Evolutionary conservation across 2,329 filamentous ascomycete genomes (phyloP).

Genomic region (Neonectria hederae): DNA sequence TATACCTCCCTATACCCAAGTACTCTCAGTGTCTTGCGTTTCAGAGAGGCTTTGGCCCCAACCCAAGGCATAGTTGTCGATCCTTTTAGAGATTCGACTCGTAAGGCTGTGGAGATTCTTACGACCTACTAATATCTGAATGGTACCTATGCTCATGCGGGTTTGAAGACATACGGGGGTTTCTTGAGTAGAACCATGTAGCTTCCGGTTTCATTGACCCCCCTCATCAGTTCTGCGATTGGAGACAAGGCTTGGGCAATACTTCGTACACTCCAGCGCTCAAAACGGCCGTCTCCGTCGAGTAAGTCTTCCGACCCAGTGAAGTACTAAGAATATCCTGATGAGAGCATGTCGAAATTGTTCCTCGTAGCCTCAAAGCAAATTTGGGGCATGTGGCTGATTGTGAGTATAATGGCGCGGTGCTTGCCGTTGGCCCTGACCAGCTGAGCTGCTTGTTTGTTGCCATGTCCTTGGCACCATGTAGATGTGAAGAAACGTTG

Average conservation of each 20-base stretch:
- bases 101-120: neutral
- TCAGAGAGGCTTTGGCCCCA: neutral
- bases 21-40: neutral
- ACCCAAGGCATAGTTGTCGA: neutral
- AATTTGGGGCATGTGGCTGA: neutral
- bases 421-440: neutral
- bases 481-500: neutral
- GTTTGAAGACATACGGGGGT: neutral
- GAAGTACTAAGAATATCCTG: neutral
- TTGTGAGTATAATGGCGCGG: neutral
- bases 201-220: neutral
- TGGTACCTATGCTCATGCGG: neutral
- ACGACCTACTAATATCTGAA: neutral
- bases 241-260: neutral
- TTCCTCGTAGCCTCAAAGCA: neutral
- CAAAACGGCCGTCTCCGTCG: neutral
- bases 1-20: neutral
- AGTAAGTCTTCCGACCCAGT: neutral
- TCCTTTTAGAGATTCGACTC: neutral
- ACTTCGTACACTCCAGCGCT: neutral
- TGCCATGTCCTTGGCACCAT: neutral
- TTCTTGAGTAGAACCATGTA: neutral
- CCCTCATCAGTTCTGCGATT: neutral
- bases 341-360: neutral
- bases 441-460: neutral